Percentiles rank a stretch among this genome's conserved stretches.
Conservation (phyloP, 2,329 filamentous ascomycete species). For the Grosmannia serpens region DNA sequence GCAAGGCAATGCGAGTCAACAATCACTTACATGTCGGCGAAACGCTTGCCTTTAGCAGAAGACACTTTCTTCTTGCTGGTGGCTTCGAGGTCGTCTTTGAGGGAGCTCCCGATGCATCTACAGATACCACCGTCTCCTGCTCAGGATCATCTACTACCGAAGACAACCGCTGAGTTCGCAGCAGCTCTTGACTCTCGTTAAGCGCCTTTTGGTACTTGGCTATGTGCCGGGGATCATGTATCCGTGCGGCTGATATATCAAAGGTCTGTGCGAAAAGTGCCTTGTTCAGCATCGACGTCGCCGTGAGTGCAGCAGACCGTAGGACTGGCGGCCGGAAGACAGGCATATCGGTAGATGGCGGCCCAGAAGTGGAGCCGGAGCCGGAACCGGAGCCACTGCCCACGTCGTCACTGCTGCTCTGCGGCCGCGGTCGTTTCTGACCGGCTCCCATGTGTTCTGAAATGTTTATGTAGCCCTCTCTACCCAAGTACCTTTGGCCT, state of each 20-base stretch:
- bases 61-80: slow-evolving; percentile 35
- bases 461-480: background rate
- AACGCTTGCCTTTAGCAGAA: slow-evolving; percentile 47
- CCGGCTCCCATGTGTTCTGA: slow-evolving; percentile 6
- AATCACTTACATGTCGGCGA: slow-evolving; percentile 34
- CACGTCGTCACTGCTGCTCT: slow-evolving; percentile 6
- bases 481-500: background rate
- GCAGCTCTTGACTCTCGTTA: slow-evolving; percentile 51
- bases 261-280: slow-evolving; percentile 70
- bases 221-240: slow-evolving; percentile 67
- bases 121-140: slow-evolving; percentile 16
- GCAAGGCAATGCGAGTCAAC: background rate
- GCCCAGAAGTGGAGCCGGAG: background rate
- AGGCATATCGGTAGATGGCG: slow-evolving; percentile 28
- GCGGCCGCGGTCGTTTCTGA: slow-evolving; percentile 11
- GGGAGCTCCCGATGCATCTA: background rate
- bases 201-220: slow-evolving; percentile 58
- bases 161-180: slow-evolving; percentile 52
- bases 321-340: slow-evolving; percentile 70
- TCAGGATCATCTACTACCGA: slow-evolving; percentile 54
- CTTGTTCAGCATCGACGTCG: slow-evolving; percentile 52
- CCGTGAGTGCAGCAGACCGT: slow-evolving; percentile 53
- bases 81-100: background rate
- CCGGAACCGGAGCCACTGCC: slow-evolving; percentile 13
- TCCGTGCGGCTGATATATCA: slow-evolving; percentile 64